Evolutionary conservation across 768 basidiomycete species (phyloP).

Genomic region (Lyophyllum shimeji): DNA sequence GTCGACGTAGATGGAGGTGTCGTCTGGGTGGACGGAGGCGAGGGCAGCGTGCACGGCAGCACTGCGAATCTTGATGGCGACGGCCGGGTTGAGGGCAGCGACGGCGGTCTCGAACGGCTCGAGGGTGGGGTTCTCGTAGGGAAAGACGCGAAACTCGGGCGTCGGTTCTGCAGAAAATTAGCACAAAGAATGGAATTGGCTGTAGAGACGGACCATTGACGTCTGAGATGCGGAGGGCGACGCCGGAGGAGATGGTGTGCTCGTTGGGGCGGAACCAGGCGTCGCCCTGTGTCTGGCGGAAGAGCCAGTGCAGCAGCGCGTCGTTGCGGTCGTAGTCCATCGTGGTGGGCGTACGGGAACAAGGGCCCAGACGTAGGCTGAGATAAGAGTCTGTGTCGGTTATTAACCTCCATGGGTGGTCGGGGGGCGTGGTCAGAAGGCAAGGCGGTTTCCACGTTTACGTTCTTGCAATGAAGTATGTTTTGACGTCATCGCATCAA

Average conservation of each 20-base stretch:
- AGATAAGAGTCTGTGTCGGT: background rate
- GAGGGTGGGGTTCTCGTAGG: slow-evolving; percentile 72
- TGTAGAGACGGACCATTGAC: slow-evolving; percentile 28
- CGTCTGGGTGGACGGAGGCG: slow-evolving; percentile 54
- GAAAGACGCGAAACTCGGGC: slow-evolving; percentile 74
- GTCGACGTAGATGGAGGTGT: slow-evolving; percentile 67
- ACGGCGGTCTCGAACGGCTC: slow-evolving; percentile 78
- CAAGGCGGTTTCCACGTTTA: too few relatives aligned
- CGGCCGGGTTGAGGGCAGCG: slow-evolving; percentile 71
- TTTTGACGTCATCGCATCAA: background rate
- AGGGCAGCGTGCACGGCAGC: slow-evolving; percentile 82
- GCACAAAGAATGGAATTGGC: too few relatives aligned
- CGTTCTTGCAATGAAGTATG: background rate
- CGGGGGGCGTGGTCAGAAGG: too few relatives aligned
- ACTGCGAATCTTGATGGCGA: slow-evolving; percentile 77
- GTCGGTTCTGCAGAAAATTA: slow-evolving; percentile 15
- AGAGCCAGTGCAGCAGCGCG: slow-evolving; percentile 78
- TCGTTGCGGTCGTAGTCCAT: slow-evolving; percentile 83
- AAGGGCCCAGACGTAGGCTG: too few relatives aligned
- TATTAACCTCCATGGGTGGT: background rate
- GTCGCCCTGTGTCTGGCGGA: slow-evolving; percentile 76
- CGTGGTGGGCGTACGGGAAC: background rate
- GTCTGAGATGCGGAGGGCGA: slow-evolving; percentile 55
- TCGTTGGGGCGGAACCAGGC: slow-evolving; percentile 83
- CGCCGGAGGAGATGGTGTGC: slow-evolving; percentile 70